Percentiles rank a stretch among this genome's conserved stretches.
Conservation (phyloP, 306 rosid species). For the Echinosophora koreensis region DNA sequence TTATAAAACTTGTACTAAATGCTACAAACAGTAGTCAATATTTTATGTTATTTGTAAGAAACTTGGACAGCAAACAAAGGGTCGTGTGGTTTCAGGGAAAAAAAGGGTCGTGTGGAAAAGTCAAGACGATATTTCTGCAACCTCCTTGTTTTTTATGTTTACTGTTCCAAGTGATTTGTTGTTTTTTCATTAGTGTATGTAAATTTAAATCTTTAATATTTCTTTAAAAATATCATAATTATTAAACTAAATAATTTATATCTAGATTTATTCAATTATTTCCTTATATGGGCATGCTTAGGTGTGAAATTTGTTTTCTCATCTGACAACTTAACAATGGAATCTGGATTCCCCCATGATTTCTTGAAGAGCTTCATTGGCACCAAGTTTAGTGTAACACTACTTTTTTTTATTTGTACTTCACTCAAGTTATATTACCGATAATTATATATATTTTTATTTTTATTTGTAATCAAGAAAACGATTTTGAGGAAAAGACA, state of each 20-base stretch:
- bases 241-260: too few species aligned
- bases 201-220: too few species aligned
- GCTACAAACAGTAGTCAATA: conserved; percentile 1
- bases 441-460: too few species aligned
- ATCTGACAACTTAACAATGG: background rate
- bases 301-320: background rate
- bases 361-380: background rate
- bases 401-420: too few species aligned
- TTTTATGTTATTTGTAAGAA: conserved; percentile 13
- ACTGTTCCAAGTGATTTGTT: background rate
- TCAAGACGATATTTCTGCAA: background rate
- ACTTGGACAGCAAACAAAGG: background rate
- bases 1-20: too few species aligned
- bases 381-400: background rate
- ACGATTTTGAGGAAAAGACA: too few species aligned
- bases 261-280: background rate
- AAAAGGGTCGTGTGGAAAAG: background rate
- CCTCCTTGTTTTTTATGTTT: background rate
- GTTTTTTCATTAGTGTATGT: too few species aligned
- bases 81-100: too few species aligned
- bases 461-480: too few species aligned
- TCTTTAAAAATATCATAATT: too few species aligned
- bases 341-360: background rate
- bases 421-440: too few species aligned
- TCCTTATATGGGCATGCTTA: background rate